Evolutionary conservation across 495 filamentous ascomycete species (phyloP).

Genomic region (Usnea hakonensis): DNA sequence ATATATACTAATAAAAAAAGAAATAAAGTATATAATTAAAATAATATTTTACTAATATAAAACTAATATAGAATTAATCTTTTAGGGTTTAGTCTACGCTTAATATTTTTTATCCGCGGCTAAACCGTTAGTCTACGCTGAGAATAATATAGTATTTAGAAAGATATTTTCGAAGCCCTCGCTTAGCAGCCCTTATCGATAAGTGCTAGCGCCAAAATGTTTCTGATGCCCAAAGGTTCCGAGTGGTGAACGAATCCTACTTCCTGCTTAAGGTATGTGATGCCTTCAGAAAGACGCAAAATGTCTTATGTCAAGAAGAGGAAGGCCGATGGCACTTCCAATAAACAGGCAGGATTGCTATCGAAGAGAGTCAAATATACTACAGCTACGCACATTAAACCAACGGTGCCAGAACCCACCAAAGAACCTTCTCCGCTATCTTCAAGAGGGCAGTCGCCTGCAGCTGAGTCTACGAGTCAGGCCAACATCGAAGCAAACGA

Average conservation of each 20-base stretch:
- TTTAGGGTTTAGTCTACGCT: too few species aligned
- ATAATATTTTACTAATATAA: too few species aligned
- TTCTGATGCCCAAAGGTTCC: background rate
- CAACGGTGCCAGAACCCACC: background rate
- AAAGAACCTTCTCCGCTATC: background rate
- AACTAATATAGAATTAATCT: too few species aligned
- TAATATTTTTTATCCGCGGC: too few species aligned
- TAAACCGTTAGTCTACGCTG: too few species aligned
- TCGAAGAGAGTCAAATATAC: constrained; percentile 3
- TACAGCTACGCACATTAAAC: background rate
- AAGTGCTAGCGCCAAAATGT: constrained; percentile 8
- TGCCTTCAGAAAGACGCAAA: background rate
- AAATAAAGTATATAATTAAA: too few species aligned
- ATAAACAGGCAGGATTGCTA: background rate
- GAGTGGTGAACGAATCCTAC: background rate
- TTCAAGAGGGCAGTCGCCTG: background rate
- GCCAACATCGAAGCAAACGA: constrained; percentile 4
- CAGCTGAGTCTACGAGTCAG: background rate
- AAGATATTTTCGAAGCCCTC: background rate
- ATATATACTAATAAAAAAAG: too few species aligned
- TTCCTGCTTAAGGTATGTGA: background rate
- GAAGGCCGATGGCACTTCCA: background rate
- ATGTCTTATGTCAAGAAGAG: constrained; percentile 4
- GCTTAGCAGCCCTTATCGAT: constrained; percentile 8
- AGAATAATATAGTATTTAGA: too few species aligned